Evolutionary conservation across 495 filamentous ascomycete genomes (phyloP), one percentile per base, ranked within the genome.

Genomic region (Filosporella fistucella): DNA sequence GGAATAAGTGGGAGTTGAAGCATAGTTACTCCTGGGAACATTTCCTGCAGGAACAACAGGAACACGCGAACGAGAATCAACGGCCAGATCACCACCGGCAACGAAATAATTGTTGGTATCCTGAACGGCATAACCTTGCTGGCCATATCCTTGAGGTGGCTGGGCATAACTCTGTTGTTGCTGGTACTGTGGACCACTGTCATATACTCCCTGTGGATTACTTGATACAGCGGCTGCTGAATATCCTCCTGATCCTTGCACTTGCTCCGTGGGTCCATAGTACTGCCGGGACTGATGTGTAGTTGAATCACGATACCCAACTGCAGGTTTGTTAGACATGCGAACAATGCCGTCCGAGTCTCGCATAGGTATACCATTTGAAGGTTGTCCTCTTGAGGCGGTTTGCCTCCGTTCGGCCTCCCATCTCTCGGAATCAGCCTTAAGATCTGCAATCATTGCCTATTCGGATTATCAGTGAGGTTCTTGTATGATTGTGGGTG

Each of bases 361-460:
- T 65, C 70, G 70, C 60, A 68, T 70, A 65, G 72, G 67, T 59
- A 66, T 81, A 81, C 76, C 78, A 78, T 76, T 70, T 60, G 65
- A 59, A 56, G 69, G 63, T 51, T 66, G 70, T 55, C 63, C 66
- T 52, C 66, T 68, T 51, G 70, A 64, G 45, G 65, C 64, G 30
- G 74, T 45, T 28, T 54, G 74, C 67, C 69, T 73, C 61, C 66
- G 78, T 72, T 89, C 86, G 59, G 78, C 74, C 64, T 85, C 81
- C 88, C 87, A 95, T 60, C 85, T 79, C 58, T 72, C 73, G 20
- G 89, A 91, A 67, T 93, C 88, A 61, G 76, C 72, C 63, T 88
- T 89, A 49, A 95, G 66, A 71, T 95, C 89, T 68, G 81, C 75
- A 58, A 91, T 89, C 88, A 91, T 91, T 63, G 86, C 84, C 88